Percentiles rank a stretch among this genome's conserved stretches.
These are phyloP conservation scores for Aspergillus alliaceus DNA, from an alignment of 2,329 filamentous ascomycete genomes.

Conservation along the genomic window DNA sequence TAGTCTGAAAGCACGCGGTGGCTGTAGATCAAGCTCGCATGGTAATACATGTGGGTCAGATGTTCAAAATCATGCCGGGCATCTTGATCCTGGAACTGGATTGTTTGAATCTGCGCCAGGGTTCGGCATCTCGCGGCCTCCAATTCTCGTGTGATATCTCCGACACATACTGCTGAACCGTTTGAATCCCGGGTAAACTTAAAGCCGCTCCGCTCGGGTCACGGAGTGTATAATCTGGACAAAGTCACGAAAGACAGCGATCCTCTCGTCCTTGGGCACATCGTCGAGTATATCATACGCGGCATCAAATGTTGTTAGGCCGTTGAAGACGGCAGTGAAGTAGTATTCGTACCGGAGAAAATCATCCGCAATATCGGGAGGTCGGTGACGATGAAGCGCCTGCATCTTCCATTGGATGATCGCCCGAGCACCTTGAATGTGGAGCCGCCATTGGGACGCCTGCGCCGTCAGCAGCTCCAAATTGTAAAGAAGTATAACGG, in stretches of 20 bases:
- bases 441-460: conserved; percentile 22
- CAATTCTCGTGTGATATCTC: neutral
- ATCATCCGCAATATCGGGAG: conserved; percentile 9
- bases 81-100: conserved; percentile 15
- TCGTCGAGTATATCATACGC: conserved; percentile 12
- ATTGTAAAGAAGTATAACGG: conserved; percentile 27
- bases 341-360: conserved; percentile 30
- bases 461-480: conserved; percentile 24
- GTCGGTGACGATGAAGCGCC: neutral
- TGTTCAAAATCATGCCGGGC: conserved; percentile 19
- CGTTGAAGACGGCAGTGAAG: conserved; percentile 25
- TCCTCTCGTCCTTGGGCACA: conserved; percentile 13
- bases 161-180: neutral
- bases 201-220: conserved; percentile 22
- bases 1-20: conserved; percentile 20
- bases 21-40: conserved; percentile 27
- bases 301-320: conserved; percentile 24
- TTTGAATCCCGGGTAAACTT: conserved; percentile 2
- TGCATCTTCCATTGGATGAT: conserved; percentile 17
- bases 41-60: conserved; percentile 25
- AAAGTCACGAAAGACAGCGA: conserved; percentile 25
- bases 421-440: conserved; percentile 25
- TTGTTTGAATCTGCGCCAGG: conserved; percentile 11
- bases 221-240: conserved; percentile 23
- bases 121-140: conserved; percentile 16